Percentiles rank a stretch among this genome's conserved stretches.
Conservation (phyloP, 2,329 filamentous ascomycete species). For the Escovopsis sp. region DNA sequence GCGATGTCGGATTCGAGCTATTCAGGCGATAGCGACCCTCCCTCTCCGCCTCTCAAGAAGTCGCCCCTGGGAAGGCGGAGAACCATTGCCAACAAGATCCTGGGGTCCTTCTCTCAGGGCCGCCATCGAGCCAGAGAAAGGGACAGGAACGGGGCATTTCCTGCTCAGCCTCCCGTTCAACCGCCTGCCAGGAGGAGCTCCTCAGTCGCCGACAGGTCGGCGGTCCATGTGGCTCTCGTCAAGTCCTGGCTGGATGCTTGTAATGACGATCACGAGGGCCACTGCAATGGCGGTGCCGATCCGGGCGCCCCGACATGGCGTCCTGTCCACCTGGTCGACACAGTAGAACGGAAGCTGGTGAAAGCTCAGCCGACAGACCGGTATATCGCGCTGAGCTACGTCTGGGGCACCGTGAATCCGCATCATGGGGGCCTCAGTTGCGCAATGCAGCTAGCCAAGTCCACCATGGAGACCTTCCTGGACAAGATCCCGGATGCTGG, state of each 20-base stretch:
- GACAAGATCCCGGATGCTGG: constrained; percentile 21
- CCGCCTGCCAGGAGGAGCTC: constrained; percentile 14
- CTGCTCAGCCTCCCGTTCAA: neutral
- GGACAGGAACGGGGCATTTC: constrained; percentile 7
- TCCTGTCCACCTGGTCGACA: constrained; percentile 27
- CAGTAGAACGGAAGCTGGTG: constrained; percentile 24
- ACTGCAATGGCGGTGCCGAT: constrained; percentile 20
- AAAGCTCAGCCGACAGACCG: constrained; percentile 23
- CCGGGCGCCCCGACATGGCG: constrained; percentile 20
- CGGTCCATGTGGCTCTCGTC: constrained; percentile 24
- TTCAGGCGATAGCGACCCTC: constrained; percentile 4
- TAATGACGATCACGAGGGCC: constrained; percentile 25
- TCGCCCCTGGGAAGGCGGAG: constrained; percentile 20
- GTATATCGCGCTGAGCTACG: constrained; percentile 32
- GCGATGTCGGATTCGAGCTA: neutral
- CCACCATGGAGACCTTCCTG: constrained; percentile 23
- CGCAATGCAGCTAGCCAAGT: constrained; percentile 18
- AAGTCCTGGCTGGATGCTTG: constrained; percentile 30
- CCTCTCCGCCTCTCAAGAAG: constrained; percentile 1
- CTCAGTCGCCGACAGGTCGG: constrained; percentile 17
- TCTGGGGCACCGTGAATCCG: constrained; percentile 20
- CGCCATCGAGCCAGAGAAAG: constrained; percentile 8
- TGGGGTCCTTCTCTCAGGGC: constrained; percentile 19
- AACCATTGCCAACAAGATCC: constrained; percentile 26
- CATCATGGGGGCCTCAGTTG: constrained; percentile 14